Base-by-base conservation (phyloP, 352 stramenopile genomes). In the Phytophthora podocarpi region DNA sequence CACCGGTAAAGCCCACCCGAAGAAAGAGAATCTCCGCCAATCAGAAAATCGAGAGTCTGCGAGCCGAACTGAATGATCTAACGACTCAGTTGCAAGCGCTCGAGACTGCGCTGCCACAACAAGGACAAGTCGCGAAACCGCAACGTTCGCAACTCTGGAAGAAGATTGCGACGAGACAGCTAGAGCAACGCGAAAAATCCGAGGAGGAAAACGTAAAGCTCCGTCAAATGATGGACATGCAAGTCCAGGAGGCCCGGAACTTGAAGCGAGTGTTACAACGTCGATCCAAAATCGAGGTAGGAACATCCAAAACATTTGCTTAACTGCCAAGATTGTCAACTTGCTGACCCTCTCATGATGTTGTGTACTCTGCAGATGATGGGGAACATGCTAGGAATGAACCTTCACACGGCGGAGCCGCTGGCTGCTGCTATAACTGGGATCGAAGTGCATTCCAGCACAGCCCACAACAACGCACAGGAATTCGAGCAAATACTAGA, bases 181-280 rank as follows among this genome's bases (percentile, higher is more conserved):
- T 64, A 8, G 40, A 53, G n/a, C 45, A 31, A 3, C 60, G 60
- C 3, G 26, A 52, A 3, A 35, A 37, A 3, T 62, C 70, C 0
- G 60, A 78, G 18, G 39, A 54, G 30, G 61, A 73, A 12, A 78
- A 78, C 31, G 27, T 15, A 0, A 47, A 46, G 12, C 51, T 78
- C 6, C 57, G 56, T 7, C 18, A 54, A 6, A 63, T 73, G 45
- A 10, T 75, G 15, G 39, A 78, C 27, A 39, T 64, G 7, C 70
- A 78, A 26, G 27, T 76, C 16, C 52, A 63, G 20, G 46, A 67
- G 28, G 49, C 63, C 5, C 73, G 42, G 23, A 73, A 72, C 27
- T 27, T 72, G 23, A 51, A 56, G 7, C 62, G 57, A 2, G 46
- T 63, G 24, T 26, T 70, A 0, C 67, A 68, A 5, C 68, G 68